Evolutionary conservation across 1,139 yeast species (phyloP).

Genomic region (Yamadazyma sp.): DNA sequence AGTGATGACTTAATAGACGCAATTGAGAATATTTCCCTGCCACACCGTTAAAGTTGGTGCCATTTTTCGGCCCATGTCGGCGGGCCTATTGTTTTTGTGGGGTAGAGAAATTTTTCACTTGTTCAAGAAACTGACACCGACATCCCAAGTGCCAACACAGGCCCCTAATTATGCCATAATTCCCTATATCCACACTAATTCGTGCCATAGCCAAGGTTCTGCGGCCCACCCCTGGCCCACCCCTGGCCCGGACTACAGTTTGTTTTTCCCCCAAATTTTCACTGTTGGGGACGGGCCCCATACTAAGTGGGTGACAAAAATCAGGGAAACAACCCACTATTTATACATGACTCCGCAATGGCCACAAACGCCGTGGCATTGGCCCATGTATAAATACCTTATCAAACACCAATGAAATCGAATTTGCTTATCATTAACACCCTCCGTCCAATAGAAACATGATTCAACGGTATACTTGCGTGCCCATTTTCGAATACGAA

Average conservation of each 20-base stretch:
- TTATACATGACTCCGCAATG: neutral
- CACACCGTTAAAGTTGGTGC: neutral
- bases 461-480: conserved; percentile 40
- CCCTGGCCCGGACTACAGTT: too few relatives aligned
- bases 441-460: conserved; percentile 14
- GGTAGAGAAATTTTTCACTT: conserved; percentile 1
- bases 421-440: conserved; percentile 5
- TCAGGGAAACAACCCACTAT: neutral
- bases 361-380: neutral
- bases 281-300: too few relatives aligned
- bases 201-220: too few relatives aligned
- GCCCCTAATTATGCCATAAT: too few relatives aligned
- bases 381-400: conserved; percentile 16
- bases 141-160: too few relatives aligned
- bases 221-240: too few relatives aligned
- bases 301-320: neutral
- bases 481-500: conserved; percentile 35
- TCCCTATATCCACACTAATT: too few relatives aligned
- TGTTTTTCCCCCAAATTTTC: too few relatives aligned
- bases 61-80: neutral
- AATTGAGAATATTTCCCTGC: too few relatives aligned
- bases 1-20: too few relatives aligned
- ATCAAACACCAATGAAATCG: conserved; percentile 19
- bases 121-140: neutral
- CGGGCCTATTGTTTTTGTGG: conserved; percentile 2